Evolutionary conservation across 345 rosid species (phyloP).

Genomic region (Moricandia arvensis): DNA sequence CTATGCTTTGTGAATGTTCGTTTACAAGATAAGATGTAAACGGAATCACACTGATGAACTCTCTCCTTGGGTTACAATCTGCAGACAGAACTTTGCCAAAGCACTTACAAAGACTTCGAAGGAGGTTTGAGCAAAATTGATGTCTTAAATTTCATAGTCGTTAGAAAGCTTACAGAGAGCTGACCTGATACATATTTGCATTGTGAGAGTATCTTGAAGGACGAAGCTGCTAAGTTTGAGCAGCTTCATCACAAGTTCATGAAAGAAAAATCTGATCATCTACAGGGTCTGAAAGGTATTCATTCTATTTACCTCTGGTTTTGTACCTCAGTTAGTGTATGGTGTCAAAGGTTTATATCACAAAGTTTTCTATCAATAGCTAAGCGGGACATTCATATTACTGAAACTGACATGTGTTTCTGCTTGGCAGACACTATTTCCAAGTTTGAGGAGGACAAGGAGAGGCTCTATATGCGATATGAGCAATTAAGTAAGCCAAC

Average conservation of each 20-base stretch:
- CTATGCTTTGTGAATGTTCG: background rate
- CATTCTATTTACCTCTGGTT: slow-evolving; percentile 1
- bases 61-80: slow-evolving; percentile 1
- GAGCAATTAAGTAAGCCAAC: slow-evolving; percentile 69
- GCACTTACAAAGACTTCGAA: slow-evolving; percentile 71
- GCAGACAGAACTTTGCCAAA: slow-evolving; percentile 65
- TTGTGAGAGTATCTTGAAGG: slow-evolving; percentile 68
- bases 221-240: slow-evolving; percentile 64
- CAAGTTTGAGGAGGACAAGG: slow-evolving; percentile 79
- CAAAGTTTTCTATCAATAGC: background rate
- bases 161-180: slow-evolving; percentile 8
- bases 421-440: slow-evolving; percentile 56
- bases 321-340: background rate
- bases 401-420: background rate
- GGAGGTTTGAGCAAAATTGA: slow-evolving; percentile 51
- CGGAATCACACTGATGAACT: slow-evolving; percentile 7
- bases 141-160: background rate
- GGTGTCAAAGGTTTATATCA: background rate
- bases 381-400: background rate
- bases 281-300: slow-evolving; percentile 60
- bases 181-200: slow-evolving; percentile 34
- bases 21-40: background rate
- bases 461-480: slow-evolving; percentile 63
- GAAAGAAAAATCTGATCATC: slow-evolving; percentile 59
- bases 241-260: slow-evolving; percentile 58